These are phyloP conservation scores for Ceratobasidium sp. DNA, from an alignment of 1,284 basidiomycete genomes.

Conservation along the genomic window DNA sequence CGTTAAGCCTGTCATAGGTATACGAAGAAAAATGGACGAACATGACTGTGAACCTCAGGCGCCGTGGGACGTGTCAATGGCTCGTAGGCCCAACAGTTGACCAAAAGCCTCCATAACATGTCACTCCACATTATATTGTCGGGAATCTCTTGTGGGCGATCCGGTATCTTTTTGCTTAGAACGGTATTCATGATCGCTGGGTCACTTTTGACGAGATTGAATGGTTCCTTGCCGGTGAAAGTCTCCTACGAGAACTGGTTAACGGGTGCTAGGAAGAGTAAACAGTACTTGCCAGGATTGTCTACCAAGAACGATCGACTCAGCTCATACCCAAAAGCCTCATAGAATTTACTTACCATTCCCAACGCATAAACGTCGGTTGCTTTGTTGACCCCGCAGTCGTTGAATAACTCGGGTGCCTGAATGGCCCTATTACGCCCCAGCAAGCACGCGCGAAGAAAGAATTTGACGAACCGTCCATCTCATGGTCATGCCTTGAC, in stretches of 20 bases:
- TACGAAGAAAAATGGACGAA: background rate
- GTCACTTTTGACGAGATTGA: background rate
- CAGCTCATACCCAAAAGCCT: background rate
- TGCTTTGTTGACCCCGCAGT: background rate
- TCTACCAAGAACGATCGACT: background rate
- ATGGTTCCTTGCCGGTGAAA: conserved; percentile 5
- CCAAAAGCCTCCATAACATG: background rate
- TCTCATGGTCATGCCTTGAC: background rate
- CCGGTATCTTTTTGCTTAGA: background rate
- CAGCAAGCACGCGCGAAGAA: background rate
- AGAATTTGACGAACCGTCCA: conserved; percentile 1
- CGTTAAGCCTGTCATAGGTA: background rate
- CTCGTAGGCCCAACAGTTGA: background rate
- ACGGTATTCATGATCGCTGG: background rate
- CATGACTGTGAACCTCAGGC: background rate
- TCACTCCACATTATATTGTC: background rate
- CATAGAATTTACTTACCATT: background rate
- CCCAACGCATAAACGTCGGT: conserved; percentile 12
- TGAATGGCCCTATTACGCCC: background rate
- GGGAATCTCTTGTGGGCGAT: conserved; percentile 3
- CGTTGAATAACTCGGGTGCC: conserved; percentile 5
- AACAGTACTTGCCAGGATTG: no score
- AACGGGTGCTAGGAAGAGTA: no score
- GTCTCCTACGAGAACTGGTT: no score
- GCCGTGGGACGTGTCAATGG: background rate